Base-by-base conservation (phyloP, 106 monocot genomes). In the Dioscorea zingiberensis region DNA sequence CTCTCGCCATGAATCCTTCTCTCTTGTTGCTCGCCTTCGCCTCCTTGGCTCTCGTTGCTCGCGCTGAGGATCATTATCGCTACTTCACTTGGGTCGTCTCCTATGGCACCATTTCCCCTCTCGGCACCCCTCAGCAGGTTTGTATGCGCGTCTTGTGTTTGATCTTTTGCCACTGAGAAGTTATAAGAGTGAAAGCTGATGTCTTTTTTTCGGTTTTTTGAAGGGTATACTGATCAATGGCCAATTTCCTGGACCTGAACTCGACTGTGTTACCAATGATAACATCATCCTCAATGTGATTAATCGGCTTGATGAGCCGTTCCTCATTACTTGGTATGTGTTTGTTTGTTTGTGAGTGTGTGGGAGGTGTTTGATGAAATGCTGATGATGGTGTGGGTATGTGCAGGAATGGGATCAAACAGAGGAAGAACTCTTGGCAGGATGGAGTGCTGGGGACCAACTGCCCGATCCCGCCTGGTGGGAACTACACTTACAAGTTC, bases 341-440 rank as follows among this genome's bases (percentile, higher is more conserved):
- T 38, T 8, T 38, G 1, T 38, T 1, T 38, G 38, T 10, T 2
- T 30, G 30, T 30, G 30, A 3, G 30, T 30, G 30, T 30, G 30
- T 30, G 30, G 2, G 30, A 38, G 38, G 38, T 38, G 38, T 38
- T 38, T 38, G 38, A 38, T 38, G 38, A 38, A 38, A 38, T 2
- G 38, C 38, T 38, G 6, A 38, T 38, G 6, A 38, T 38, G 38
- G 38, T 24, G 10, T 45, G 17, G 62, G 15, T 30, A 54, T 23
- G 32, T 54, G 21, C 13, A 89, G 90, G 86, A 81, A 97, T 22
- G 97, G 97, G 59, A 88, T 97, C 65, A 97, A 97, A 60, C 97
- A 97, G 79, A 83, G 97, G 79, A 97, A 97, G 76, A 92, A 97
- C 71, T 97, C 92, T 3, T 97, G 97, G 97, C 97, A 97, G 44